Conservation (phyloP, 371 early-diverging fungal genomes). For the Mucor velutinosus region DNA sequence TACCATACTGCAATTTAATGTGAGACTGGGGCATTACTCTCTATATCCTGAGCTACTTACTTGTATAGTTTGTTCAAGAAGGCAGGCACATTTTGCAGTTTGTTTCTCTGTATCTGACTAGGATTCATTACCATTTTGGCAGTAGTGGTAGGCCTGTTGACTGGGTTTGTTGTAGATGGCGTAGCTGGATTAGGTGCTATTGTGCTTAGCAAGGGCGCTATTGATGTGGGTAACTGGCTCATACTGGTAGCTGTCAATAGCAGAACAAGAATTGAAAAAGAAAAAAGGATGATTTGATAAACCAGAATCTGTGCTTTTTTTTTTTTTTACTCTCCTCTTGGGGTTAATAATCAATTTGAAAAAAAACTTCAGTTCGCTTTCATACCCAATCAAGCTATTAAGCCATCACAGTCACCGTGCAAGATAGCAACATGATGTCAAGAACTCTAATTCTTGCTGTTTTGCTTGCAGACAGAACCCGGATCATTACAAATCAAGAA, state of each 20-base stretch:
- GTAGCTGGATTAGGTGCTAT: conserved; percentile 18
- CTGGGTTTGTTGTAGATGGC: background rate
- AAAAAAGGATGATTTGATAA: background rate
- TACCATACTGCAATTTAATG: conserved; percentile 58
- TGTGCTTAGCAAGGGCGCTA: conserved; percentile 18
- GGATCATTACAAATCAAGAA: background rate
- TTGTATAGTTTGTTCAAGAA: conserved; percentile 89
- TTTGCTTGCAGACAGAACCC: background rate
- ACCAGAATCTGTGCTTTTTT: background rate
- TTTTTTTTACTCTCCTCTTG: background rate
- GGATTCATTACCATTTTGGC: conserved; percentile 28
- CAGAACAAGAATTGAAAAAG: background rate
- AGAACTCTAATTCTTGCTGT: background rate
- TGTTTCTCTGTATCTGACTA: conserved; percentile 31
- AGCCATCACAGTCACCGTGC: background rate
- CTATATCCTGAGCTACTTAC: conserved; percentile 33
- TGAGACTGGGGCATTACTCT: background rate
- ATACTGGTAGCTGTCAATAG: background rate
- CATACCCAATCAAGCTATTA: background rate
- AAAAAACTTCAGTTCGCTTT: background rate
- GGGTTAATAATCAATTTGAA: background rate
- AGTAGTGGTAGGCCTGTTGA: background rate
- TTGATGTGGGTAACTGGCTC: conserved; percentile 23
- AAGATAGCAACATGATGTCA: background rate
- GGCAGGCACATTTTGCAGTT: conserved; percentile 75